Percentiles rank a stretch among this genome's conserved stretches.
Evolutionary conservation across 768 basidiomycete genomes (phyloP).

Genomic region (Mycena indigotica): DNA sequence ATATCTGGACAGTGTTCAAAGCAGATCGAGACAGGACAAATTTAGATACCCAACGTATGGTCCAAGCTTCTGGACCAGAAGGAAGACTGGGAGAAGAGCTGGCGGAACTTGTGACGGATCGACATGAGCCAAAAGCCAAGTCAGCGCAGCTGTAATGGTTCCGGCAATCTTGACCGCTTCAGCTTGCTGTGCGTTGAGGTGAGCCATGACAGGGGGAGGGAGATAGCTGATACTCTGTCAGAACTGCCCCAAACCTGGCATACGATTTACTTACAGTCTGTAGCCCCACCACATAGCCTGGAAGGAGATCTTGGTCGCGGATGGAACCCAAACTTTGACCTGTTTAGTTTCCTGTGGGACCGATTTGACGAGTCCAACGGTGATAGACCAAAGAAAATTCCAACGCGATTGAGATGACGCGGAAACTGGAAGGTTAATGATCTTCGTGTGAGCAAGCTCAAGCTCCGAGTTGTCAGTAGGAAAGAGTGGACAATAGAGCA

Average conservation of each 20-base stretch:
- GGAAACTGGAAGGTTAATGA: constrained; percentile 31
- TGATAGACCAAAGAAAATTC: constrained; percentile 15
- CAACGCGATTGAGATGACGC: constrained; percentile 21
- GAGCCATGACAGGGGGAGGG: constrained; percentile 55
- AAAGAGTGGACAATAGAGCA: constrained; percentile 55
- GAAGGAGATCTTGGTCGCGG: constrained; percentile 53
- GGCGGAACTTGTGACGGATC: constrained; percentile 44
- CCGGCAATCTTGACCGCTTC: constrained; percentile 57
- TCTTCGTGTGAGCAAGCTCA: constrained; percentile 53
- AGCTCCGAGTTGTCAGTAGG: constrained; percentile 51
- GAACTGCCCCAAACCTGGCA: neutral
- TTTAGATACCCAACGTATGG: too few relatives aligned
- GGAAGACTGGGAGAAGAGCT: constrained; percentile 46
- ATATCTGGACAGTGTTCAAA: too few relatives aligned
- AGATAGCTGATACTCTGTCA: constrained; percentile 43
- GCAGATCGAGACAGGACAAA: too few relatives aligned
- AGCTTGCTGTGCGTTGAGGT: constrained; percentile 50
- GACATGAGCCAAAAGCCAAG: constrained; percentile 52
- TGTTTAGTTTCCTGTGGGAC: constrained; percentile 13
- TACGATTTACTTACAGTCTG: constrained; percentile 42
- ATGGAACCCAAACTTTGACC: constrained; percentile 51
- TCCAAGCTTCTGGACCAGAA: constrained; percentile 45
- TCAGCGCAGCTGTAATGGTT: constrained; percentile 53
- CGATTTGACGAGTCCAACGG: constrained; percentile 10
- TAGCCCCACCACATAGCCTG: constrained; percentile 65